Conservation (phyloP, 73 alveolate species). For the Paraurostyla sp. region DNA sequence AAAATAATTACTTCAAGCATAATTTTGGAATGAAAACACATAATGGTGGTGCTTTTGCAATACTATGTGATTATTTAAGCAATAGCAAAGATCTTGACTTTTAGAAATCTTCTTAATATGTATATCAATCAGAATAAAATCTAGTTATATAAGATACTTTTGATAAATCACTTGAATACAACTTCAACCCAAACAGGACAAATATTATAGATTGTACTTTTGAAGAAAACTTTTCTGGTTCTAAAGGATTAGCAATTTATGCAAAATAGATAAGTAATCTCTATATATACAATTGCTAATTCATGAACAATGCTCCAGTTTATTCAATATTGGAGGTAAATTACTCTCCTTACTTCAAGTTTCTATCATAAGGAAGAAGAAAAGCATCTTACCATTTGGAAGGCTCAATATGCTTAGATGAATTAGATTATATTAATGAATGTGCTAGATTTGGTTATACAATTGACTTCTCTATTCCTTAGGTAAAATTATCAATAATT, state of each 20-base stretch:
- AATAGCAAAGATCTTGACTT: neutral
- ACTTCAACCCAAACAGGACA: constrained; percentile 3
- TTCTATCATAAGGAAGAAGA: neutral
- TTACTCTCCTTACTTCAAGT: neutral
- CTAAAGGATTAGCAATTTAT: constrained; percentile 11
- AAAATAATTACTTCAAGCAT: no score
- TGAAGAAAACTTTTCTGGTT: constrained; percentile 12
- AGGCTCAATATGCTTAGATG: neutral
- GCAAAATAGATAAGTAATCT: neutral
- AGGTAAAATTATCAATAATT: neutral
- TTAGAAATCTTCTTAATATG: neutral
- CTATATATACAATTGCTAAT: neutral
- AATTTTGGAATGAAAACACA: no score
- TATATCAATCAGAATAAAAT: neutral
- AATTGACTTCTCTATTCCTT: neutral
- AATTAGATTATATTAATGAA: neutral
- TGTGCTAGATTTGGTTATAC: neutral
- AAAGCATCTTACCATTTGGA: neutral
- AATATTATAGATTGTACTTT: neutral
- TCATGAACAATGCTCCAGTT: neutral
- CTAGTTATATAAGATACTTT: neutral
- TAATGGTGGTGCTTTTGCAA: no score
- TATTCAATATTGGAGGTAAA: neutral
- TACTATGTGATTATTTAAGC: neutral
- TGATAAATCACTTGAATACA: neutral